Base-by-base conservation (phyloP, 257 asterid species). In the Jacaranda copaia region DNA sequence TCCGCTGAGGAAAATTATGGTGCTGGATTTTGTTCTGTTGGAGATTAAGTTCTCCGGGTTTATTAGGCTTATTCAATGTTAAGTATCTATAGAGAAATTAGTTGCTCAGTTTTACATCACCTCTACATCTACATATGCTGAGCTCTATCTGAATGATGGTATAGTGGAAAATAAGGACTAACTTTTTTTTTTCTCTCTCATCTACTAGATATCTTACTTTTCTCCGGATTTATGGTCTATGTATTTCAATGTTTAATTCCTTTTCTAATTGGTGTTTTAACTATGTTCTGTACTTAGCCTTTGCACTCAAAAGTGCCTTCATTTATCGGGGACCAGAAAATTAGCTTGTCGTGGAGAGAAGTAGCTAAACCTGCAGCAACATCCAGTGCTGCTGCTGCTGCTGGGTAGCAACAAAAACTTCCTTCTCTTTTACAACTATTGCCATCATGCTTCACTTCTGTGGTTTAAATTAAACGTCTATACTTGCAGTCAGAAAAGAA, bases 291-390 rank as follows among this genome's bases (percentile, higher is more conserved):
- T 9, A 13, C 89, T 60, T 81, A 95, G 98, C 89, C 96, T 12
- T 82, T 95, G 97, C 98, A 89, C 81, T 77, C 89, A 45, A 94
- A 94, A 85, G 89, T 91, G 39, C 99, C 99, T 73, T 88, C 94
- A 15, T 94, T 94, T 80, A 86, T 88, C 0, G 96, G 96, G 60
- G 97, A 88, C 87, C 86, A 87, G 85, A 94, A 88, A 83, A 82
- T 90, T 12, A 90, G 72, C 81, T 84, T 93, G 87, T 94, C 99
- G n/a, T 94, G 98, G 99, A 94, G 80, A 84, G 99, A 92, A 85
- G 86, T 76, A 45, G 59, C 85, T 35, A 94, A 89, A 78, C 75
- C 88, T 74, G 81, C 89, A 48, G 74, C 74, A 19, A 25, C 89
- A 19, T 32, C 96, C 40, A 67, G 73, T 77, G 77, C 88, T 52